Percentiles rank a stretch among this genome's conserved stretches.
These are phyloP conservation scores for Citrus hindsii DNA, from an alignment of 345 rosid species.

Conservation along the genomic window DNA sequence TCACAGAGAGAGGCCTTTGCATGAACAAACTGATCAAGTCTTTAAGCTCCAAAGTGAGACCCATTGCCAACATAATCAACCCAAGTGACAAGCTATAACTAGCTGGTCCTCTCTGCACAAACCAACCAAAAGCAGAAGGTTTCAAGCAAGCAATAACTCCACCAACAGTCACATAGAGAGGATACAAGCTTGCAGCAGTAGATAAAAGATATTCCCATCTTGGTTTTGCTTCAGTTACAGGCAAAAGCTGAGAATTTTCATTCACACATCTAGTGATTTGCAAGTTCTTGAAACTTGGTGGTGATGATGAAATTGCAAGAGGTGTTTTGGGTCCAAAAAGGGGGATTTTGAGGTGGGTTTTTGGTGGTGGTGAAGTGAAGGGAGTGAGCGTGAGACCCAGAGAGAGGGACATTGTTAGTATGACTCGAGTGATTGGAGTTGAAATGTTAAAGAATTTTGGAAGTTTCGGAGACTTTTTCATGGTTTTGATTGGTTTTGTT, in stretches of 20 bases:
- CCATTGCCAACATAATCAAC: conserved; percentile 66
- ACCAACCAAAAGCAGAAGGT: conserved; percentile 59
- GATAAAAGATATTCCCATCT: conserved; percentile 43
- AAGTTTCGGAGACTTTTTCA: neutral
- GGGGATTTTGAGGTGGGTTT: conserved; percentile 15
- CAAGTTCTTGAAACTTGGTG: conserved; percentile 6
- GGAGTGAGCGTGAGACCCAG: conserved; percentile 2
- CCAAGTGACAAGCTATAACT: conserved; percentile 58
- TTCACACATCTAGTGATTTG: conserved; percentile 18
- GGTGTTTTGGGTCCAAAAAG: neutral
- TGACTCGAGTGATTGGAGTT: neutral
- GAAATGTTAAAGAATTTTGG: neutral
- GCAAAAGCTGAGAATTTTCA: conserved; percentile 13
- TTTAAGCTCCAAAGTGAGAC: conserved; percentile 60
- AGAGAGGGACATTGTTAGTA: conserved; percentile 34
- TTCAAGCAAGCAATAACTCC: conserved; percentile 56
- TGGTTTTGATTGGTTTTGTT: neutral
- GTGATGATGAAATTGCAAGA: neutral
- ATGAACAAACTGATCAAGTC: conserved; percentile 49
- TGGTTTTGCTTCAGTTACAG: conserved; percentile 26
- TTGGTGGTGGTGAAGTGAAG: conserved; percentile 6
- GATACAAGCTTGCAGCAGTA: conserved; percentile 61
- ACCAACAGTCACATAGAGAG: conserved; percentile 57
- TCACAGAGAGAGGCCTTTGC: conserved; percentile 55
- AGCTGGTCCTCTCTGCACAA: conserved; percentile 41